Conservation (phyloP, 495 filamentous ascomycete species). For the Neurospora tetraspora region DNA sequence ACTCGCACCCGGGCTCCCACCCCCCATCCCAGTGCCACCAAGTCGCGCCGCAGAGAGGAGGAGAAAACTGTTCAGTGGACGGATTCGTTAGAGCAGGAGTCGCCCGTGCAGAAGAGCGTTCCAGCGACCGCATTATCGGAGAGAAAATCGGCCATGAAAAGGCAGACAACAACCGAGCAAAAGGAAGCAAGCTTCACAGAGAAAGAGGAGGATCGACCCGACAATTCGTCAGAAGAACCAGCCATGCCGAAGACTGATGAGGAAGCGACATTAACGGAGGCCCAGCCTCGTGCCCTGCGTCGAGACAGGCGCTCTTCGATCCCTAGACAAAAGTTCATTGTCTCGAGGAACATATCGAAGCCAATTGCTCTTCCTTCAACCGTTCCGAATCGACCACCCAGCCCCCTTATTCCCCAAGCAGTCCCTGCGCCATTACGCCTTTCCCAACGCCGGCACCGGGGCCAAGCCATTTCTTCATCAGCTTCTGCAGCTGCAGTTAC, state of each 20-base stretch:
- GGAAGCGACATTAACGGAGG: too few relatives aligned
- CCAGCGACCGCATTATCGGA: neutral
- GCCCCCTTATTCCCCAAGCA: too few relatives aligned
- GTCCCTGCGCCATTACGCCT: too few relatives aligned
- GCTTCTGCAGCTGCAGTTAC: too few relatives aligned
- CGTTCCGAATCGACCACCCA: neutral
- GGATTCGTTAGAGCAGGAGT: neutral
- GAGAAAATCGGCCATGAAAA: neutral
- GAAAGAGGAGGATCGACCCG: neutral
- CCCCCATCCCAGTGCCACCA: neutral
- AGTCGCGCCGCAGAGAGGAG: neutral
- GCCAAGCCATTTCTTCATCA: too few relatives aligned
- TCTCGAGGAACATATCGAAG: neutral
- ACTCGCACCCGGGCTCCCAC: neutral
- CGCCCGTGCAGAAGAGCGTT: neutral
- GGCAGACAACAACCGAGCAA: neutral
- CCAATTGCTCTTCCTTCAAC: too few relatives aligned
- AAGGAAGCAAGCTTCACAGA: neutral
- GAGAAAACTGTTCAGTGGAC: neutral
- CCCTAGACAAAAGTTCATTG: neutral
- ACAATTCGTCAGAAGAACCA: too few relatives aligned
- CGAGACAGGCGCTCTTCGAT: neutral
- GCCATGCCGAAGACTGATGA: too few relatives aligned
- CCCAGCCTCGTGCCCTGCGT: neutral
- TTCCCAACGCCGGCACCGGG: too few relatives aligned